Percentiles rank a stretch among this genome's conserved stretches.
Conservation (phyloP, 495 filamentous ascomycete species). For the Penicillium tannophilum region DNA sequence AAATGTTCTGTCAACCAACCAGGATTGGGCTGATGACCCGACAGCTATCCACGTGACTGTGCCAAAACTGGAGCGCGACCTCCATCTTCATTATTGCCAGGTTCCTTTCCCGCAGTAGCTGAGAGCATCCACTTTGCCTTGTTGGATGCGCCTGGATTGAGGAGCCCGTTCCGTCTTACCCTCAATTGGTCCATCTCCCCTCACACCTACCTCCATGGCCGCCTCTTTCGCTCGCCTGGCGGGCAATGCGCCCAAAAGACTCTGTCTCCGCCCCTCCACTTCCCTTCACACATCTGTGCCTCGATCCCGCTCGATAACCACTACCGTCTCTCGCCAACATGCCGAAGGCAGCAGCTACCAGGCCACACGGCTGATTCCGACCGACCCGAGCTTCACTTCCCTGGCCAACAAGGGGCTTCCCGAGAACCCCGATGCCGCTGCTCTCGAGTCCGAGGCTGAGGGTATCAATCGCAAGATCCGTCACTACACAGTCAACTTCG, state of each 20-base stretch:
- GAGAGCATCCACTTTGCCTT: slow-evolving; percentile 29
- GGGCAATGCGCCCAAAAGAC: slow-evolving; percentile 64
- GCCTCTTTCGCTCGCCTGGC: slow-evolving; percentile 65
- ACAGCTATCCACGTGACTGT: slow-evolving; percentile 41
- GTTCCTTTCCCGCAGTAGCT: slow-evolving; percentile 35
- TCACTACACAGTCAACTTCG: slow-evolving; percentile 99
- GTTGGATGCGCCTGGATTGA: slow-evolving; percentile 49
- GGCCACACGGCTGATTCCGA: slow-evolving; percentile 60
- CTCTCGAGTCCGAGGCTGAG: slow-evolving; percentile 53
- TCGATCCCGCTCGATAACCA: slow-evolving; percentile 66
- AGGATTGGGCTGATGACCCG: slow-evolving; percentile 45
- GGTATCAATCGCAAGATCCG: slow-evolving; percentile 81
- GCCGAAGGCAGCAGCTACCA: slow-evolving; percentile 59
- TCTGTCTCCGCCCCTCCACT: slow-evolving; percentile 57
- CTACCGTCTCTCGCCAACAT: slow-evolving; percentile 63
- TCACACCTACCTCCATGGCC: slow-evolving; percentile 57
- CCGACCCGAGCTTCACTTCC: slow-evolving; percentile 58
- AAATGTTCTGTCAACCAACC: slow-evolving; percentile 35
- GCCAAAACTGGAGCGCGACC: slow-evolving; percentile 46
- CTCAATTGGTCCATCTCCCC: slow-evolving; percentile 28
- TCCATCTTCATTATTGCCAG: slow-evolving; percentile 35
- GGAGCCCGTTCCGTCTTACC: slow-evolving; percentile 34
- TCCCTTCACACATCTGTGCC: slow-evolving; percentile 41
- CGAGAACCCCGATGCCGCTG: slow-evolving; percentile 43
- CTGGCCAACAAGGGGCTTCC: slow-evolving; percentile 50